phyloP scores from a whole-genome alignment of 1,284 basidiomycete genomes.

The Ustilago nuda region DNA sequence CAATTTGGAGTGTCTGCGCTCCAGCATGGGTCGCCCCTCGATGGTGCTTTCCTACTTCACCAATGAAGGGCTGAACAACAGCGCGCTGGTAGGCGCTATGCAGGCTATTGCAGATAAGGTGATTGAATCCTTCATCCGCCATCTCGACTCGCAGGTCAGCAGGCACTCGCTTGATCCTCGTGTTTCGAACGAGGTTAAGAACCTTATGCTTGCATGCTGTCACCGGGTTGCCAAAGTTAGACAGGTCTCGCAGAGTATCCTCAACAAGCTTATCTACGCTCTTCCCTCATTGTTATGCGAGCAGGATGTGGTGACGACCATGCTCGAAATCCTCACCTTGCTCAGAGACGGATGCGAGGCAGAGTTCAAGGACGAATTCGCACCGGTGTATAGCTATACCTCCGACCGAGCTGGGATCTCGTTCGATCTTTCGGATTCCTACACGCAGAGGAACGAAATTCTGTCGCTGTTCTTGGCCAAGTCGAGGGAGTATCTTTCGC shows the following conservation, averaged over 20 bases:
- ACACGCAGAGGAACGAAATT: conserved; percentile 85
- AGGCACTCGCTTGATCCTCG: conserved; percentile 82
- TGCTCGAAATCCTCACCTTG: conserved; percentile 91
- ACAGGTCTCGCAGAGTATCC: conserved; percentile 82
- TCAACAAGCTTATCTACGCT: conserved; percentile 86
- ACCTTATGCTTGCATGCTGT: conserved; percentile 82
- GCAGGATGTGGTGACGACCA: conserved; percentile 78
- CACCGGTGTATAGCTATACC: conserved; percentile 83
- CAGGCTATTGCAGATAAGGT: conserved; percentile 89
- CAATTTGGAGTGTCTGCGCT: conserved; percentile 88
- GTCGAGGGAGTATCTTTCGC: conserved; percentile 83
- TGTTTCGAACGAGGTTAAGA: conserved; percentile 80
- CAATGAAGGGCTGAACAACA: conserved; percentile 85
- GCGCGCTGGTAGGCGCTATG: conserved; percentile 78
- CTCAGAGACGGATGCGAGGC: conserved; percentile 89
- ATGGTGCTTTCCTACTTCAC: conserved; percentile 88
- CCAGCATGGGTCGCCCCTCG: conserved; percentile 82
- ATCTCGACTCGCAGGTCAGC: conserved; percentile 74
- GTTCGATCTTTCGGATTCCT: conserved; percentile 87
- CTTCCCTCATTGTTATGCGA: conserved; percentile 96
- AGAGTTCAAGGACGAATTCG: conserved; percentile 93
- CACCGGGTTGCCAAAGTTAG: conserved; percentile 85
- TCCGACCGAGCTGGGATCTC: conserved; percentile 81
- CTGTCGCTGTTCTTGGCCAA: conserved; percentile 80
- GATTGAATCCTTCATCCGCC: conserved; percentile 62